Evolutionary conservation across 345 rosid genomes (phyloP), one percentile per base, ranked within the genome.

Genomic region (Schrenkiella parvula): DNA sequence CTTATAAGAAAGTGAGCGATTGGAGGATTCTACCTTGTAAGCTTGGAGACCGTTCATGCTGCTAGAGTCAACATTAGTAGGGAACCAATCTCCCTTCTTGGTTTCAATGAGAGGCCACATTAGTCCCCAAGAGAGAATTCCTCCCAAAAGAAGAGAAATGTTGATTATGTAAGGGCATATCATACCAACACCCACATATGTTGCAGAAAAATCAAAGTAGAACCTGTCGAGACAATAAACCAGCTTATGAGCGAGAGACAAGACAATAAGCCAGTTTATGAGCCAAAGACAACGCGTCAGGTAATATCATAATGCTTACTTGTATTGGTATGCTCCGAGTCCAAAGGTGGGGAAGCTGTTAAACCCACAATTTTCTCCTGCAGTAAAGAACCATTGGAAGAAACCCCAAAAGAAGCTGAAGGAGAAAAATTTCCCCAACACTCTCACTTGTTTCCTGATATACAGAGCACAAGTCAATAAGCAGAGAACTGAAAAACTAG

Each of bases 141-240:
- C 91, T 29, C 98, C 98, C 56, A 90, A 11, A 12, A 92, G 86
- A 75, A 92, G 73, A 50, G 98, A 92, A 8, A 87, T 67, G 64
- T 90, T 92, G 31, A 92, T 91, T 77, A 92, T 87, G 74, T 88
- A 85, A 22, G 98, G 97, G 68, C 97, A 92, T 10, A 92, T 90
- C 95, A 92, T 87, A 15, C 98, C 98, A 28, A 88, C 97, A 8
- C 98, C 98, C 18, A 93, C 87, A 57, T 93, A 92, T 18, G 97
- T 92, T 14, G 93, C 68, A 43, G 97, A 92, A 74, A 92, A 90
- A 76, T 92, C 98, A 68, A 92, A 92, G 85, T 81, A 88, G 76
- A 92, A 92, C 86, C 95, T 92, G 82, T 5, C 1, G 21, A 52
- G 19, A 52, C 3, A 14, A 6, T 50, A 50, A 14, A 52, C 35